Evolutionary conservation across 257 asterid species (phyloP), one percentile per base, ranked within the genome.

Genomic region (Lycium barbarum): DNA sequence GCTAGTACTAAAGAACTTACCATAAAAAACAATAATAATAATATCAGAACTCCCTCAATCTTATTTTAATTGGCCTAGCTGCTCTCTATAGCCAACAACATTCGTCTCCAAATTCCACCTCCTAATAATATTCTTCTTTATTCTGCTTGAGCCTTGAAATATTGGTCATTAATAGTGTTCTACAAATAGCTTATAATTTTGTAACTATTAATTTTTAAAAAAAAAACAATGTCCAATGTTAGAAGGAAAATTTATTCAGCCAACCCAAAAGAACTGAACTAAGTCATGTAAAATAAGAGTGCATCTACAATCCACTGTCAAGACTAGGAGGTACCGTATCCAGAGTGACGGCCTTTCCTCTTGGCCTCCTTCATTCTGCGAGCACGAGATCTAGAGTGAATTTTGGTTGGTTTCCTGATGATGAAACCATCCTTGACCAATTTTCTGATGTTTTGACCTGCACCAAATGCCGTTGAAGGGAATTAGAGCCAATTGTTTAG

Each of bases 301-400:
- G n/a, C 17, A 33, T 0, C 9, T 13, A 18, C 2, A 26, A 51
- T 13, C 63, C 63, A 26, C 20, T 13, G 82, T 13, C 65, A 53
- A 53, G 65, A 22, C 65, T 26, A 26, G 63, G 22, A 76, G 22
- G 63, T 76, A 76, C 82, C 82, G 4, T 76, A 76, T 76, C 82
- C 82, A 76, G 82, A 76, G 65, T 76, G 82, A 76, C 82, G 82
- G 45, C 82, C 82, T 14, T 76, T 76, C 65, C 82, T 76, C 82
- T 76, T 76, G 47, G 82, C 82, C 6, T 76, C 82, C 63, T 76
- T 76, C 82, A 76, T 76, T 76, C 82, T 26, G 47, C 82, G 82
- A 26, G 82, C 82, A 26, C 82, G 82, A 76, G 82, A 76, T 53
- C 82, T 76, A 15, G 82, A 76, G 65, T 76, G 82, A 76, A 76